Conservation (phyloP, 495 filamentous ascomycete species). For the Penicillium parvum region DNA sequence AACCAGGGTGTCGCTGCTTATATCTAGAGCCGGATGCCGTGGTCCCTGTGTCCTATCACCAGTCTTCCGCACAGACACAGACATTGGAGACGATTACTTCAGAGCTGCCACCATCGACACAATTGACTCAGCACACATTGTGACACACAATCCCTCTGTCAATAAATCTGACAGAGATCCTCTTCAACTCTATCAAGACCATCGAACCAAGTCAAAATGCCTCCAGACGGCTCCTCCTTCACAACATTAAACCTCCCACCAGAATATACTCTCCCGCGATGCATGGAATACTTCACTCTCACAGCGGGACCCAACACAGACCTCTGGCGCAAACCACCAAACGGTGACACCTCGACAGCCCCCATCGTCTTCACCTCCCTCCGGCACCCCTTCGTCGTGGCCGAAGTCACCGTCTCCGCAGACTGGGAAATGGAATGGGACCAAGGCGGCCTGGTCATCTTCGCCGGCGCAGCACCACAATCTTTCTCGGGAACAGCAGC, state of each 20-base stretch:
- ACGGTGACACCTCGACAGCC: conserved; percentile 52
- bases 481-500: conserved; percentile 22
- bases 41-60: background rate
- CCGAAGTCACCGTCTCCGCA: conserved; percentile 55
- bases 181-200: background rate
- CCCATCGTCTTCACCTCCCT: conserved; percentile 55
- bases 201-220: conserved; percentile 30
- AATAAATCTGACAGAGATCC: background rate
- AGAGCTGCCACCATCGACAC: background rate
- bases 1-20: background rate
- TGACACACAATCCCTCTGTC: background rate
- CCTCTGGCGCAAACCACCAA: conserved; percentile 52
- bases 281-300: conserved; percentile 55
- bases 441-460: conserved; percentile 71
- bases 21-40: background rate
- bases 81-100: background rate
- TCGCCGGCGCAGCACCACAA: conserved; percentile 64
- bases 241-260: conserved; percentile 48
- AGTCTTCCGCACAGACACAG: background rate
- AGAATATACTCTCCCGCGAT: conserved; percentile 44
- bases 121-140: background rate
- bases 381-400: conserved; percentile 49
- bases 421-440: conserved; percentile 60
- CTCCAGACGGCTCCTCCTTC: conserved; percentile 49
- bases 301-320: conserved; percentile 53